phyloP scores from a whole-genome alignment of 2,329 filamentous ascomycete species.

The Amylocarpus encephaloides region DNA sequence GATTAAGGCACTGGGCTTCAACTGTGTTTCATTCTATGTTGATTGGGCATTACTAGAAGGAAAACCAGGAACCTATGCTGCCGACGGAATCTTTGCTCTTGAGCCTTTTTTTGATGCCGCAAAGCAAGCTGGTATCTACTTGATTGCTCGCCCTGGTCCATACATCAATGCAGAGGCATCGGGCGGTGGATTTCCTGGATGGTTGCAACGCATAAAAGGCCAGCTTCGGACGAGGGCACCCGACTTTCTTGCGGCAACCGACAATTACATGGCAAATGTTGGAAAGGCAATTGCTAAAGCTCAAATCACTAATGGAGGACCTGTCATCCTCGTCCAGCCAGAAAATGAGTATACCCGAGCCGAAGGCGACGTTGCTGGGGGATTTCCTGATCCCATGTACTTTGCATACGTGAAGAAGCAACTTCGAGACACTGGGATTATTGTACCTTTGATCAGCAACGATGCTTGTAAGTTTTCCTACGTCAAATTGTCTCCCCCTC shows the following conservation, averaged over 20 bases:
- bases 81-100: constrained; percentile 65
- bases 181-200: constrained; percentile 75
- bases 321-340: constrained; percentile 70
- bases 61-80: constrained; percentile 60
- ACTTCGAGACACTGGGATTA: constrained; percentile 59
- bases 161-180: constrained; percentile 75
- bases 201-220: constrained; percentile 64
- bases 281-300: constrained; percentile 62
- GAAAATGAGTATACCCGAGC: constrained; percentile 72
- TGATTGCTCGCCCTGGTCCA: constrained; percentile 50
- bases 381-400: constrained; percentile 61
- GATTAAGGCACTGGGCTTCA: constrained; percentile 74
- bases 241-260: constrained; percentile 59
- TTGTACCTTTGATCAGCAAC: constrained; percentile 70
- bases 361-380: constrained; percentile 37
- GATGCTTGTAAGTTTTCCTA: constrained; percentile 45
- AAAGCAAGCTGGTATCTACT: constrained; percentile 64
- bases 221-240: constrained; percentile 55
- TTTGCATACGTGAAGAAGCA: constrained; percentile 66
- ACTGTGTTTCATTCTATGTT: constrained; percentile 70
- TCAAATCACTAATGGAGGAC: constrained; percentile 78
- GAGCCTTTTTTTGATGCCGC: constrained; percentile 74
- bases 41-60: constrained; percentile 76
- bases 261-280: constrained; percentile 53
- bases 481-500: too few relatives aligned